Conservation (phyloP, 352 stramenopile species). For the Pythium vanterpoolii region DNA sequence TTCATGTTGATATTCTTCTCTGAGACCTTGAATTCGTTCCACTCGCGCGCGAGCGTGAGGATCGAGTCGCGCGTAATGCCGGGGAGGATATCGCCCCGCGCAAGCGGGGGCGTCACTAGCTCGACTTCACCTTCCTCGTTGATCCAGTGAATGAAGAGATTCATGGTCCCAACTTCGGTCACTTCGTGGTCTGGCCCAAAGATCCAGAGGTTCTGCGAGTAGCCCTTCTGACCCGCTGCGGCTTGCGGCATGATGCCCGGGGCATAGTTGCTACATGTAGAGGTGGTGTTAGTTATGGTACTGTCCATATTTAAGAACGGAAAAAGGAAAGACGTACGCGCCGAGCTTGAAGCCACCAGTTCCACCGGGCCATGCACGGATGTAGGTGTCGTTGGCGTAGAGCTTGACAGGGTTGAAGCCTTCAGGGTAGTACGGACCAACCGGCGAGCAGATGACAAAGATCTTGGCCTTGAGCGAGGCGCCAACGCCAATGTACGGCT, state of each 20-base stretch:
- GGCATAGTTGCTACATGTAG: constrained; percentile 66
- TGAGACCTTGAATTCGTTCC: constrained; percentile 93
- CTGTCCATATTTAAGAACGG: background rate
- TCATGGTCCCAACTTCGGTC: constrained; percentile 95
- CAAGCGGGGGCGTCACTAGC: constrained; percentile 94
- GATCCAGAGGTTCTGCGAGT: constrained; percentile 94
- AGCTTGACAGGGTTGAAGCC: constrained; percentile 91
- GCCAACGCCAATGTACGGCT: constrained; percentile 89
- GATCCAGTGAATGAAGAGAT: constrained; percentile 96
- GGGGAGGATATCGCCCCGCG: constrained; percentile 95
- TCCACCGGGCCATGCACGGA: constrained; percentile 96
- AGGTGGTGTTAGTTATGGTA: background rate
- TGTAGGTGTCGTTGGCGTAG: constrained; percentile 89
- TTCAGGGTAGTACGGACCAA: constrained; percentile 97
- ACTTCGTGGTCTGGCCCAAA: constrained; percentile 92
- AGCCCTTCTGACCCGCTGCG: constrained; percentile 81
- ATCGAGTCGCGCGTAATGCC: constrained; percentile 97
- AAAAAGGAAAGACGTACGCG: constrained; percentile 33
- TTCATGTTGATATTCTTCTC: constrained; percentile 94
- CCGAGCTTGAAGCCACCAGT: constrained; percentile 93
- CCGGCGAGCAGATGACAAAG: constrained; percentile 95
- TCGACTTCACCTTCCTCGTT: constrained; percentile 92
- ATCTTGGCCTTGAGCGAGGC: constrained; percentile 90
- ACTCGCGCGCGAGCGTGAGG: constrained; percentile 88
- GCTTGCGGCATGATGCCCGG: constrained; percentile 91